These are phyloP conservation scores for Macrocystidia cucumis DNA, from an alignment of 1,284 basidiomycete species.

Conservation along the genomic window DNA sequence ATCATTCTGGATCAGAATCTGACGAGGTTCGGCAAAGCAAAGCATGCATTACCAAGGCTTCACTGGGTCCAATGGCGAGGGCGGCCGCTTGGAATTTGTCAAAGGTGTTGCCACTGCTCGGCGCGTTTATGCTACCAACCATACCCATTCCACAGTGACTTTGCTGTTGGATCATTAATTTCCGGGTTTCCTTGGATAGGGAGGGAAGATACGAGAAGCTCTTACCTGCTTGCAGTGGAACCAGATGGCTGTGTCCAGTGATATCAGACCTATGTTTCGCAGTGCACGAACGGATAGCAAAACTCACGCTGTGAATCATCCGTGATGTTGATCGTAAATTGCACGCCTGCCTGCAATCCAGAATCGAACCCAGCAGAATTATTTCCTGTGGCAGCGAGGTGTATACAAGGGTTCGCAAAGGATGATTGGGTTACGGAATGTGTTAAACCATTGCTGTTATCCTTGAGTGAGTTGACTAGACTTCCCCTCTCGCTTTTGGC, in stretches of 20 bases:
- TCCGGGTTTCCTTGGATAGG: no score
- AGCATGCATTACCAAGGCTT: slow-evolving; percentile 23
- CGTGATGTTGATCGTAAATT: slow-evolving; percentile 44
- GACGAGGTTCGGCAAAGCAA: neutral
- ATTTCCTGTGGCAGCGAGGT: slow-evolving; percentile 29
- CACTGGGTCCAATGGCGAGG: slow-evolving; percentile 28
- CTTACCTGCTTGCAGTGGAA: slow-evolving; percentile 53
- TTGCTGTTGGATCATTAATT: slow-evolving; percentile 15
- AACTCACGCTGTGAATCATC: slow-evolving; percentile 37
- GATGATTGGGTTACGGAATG: slow-evolving; percentile 52
- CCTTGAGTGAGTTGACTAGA: neutral
- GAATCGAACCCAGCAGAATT: slow-evolving; percentile 42
- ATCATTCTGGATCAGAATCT: neutral
- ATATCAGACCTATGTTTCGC: neutral
- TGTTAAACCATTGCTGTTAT: slow-evolving; percentile 16
- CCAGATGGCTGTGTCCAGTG: slow-evolving; percentile 51
- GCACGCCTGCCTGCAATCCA: slow-evolving; percentile 28
- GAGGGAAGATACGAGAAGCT: neutral
- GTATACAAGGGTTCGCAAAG: slow-evolving; percentile 40
- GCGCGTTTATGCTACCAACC: slow-evolving; percentile 63
- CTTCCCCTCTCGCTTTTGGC: neutral
- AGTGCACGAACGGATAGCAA: slow-evolving; percentile 7
- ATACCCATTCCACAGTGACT: slow-evolving; percentile 51
- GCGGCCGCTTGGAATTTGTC: slow-evolving; percentile 40
- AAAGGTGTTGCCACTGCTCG: slow-evolving; percentile 41